Conservation (phyloP, 495 filamentous ascomycete genomes). For the Pseudomonodictys pantanalensis region DNA sequence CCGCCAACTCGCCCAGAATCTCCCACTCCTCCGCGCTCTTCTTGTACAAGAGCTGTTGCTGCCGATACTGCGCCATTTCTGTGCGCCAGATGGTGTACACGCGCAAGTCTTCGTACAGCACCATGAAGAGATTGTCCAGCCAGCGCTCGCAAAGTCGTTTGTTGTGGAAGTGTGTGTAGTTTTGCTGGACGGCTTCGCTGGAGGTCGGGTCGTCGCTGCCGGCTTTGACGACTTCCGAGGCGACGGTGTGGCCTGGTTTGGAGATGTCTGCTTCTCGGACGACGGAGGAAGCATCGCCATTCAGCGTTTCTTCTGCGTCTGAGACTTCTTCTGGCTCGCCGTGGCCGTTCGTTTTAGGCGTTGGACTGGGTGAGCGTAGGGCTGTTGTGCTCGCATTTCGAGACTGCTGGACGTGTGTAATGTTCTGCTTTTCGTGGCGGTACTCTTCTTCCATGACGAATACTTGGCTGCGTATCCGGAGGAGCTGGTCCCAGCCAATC, state of each 20-base stretch:
- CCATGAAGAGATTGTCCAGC: constrained; percentile 99
- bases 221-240: constrained; percentile 76
- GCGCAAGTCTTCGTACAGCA: constrained; percentile 93
- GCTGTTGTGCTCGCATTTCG: constrained; percentile 75
- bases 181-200: constrained; percentile 48
- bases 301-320: constrained; percentile 5
- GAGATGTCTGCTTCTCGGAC: constrained; percentile 36
- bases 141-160: constrained; percentile 96
- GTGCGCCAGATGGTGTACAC: constrained; percentile 99
- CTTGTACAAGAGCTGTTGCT: constrained; percentile 87
- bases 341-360: constrained; percentile 64
- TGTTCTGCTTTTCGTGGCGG: constrained; percentile 78
- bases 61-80: constrained; percentile 88
- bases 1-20: constrained; percentile 88
- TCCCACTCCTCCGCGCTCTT: constrained; percentile 98
- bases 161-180: constrained; percentile 76
- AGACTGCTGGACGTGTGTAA: constrained; percentile 45
- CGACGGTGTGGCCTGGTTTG: constrained; percentile 76
- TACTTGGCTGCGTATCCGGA: constrained; percentile 89
- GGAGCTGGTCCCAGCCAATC: constrained; percentile 95
- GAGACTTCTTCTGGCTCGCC: constrained; percentile 44
- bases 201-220: constrained; percentile 64
- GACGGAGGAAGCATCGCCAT: constrained; percentile 13
- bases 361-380: constrained; percentile 62
- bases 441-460: constrained; percentile 99